Percentiles rank a stretch among this genome's conserved stretches.
Conservation (phyloP, 805 yeast species). For the Millerago galiae region DNA sequence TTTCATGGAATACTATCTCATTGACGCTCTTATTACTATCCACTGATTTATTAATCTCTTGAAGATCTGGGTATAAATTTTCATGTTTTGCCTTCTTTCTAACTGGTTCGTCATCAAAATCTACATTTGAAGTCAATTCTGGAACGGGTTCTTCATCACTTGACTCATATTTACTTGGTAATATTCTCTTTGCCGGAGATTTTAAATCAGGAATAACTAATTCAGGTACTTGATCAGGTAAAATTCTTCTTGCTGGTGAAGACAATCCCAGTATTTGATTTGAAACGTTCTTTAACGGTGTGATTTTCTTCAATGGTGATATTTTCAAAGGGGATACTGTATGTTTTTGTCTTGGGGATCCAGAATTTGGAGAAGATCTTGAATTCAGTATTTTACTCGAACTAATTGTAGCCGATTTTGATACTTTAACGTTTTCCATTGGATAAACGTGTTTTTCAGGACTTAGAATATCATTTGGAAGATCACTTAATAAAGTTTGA, state of each 20-base stretch:
- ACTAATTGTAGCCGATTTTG: neutral
- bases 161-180: conserved; percentile 15
- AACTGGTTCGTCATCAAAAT: neutral
- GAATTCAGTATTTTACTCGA: conserved; percentile 4
- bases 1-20: no score
- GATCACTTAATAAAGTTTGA: conserved; percentile 17
- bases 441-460: conserved; percentile 22
- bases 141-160: conserved; percentile 23
- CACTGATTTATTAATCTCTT: no score
- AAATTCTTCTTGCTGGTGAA: neutral
- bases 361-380: neutral
- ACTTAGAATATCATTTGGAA: conserved; percentile 21
- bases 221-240: neutral
- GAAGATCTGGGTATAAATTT: no score
- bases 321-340: neutral
- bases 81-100: no score
- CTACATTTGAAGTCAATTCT: conserved; percentile 13
- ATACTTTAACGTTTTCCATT: conserved; percentile 10
- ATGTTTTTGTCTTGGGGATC: neutral
- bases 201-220: neutral
- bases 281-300: neutral
- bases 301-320: neutral
- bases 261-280: neutral
- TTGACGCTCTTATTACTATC: no score
- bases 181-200: conserved; percentile 5